A percentile compares a stretch with the other conserved stretches of the same genome.
phyloP scores from a whole-genome alignment of 2,329 filamentous ascomycete species.

The Daldinia sp. region DNA sequence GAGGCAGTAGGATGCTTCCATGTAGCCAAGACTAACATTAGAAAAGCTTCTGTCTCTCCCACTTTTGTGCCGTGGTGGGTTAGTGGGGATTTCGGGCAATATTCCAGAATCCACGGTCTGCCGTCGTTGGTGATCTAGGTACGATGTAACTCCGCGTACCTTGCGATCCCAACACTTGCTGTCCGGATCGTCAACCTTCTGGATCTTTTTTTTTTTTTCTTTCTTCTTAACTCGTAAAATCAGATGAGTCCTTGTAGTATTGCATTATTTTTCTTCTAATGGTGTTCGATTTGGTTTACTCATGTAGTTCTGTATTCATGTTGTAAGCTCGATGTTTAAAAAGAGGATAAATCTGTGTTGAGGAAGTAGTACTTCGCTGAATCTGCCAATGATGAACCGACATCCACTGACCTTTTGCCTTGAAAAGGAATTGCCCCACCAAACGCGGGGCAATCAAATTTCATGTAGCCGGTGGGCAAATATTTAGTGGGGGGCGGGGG shows the following conservation, averaged over 20 bases:
- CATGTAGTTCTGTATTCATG: neutral
- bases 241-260: too few species aligned
- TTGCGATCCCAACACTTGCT: conserved; percentile 14
- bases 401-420: conserved; percentile 9
- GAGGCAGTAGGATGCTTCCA: conserved; percentile 25
- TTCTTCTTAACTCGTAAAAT: neutral
- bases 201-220: neutral
- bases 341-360: neutral
- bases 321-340: neutral
- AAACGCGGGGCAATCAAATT: conserved; percentile 38
- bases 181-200: neutral
- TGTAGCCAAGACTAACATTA: conserved; percentile 25
- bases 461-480: conserved; percentile 22
- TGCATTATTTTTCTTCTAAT: neutral
- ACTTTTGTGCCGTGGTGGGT: neutral
- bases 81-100: conserved; percentile 35
- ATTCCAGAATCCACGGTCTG: conserved; percentile 26
- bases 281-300: neutral
- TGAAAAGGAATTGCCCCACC: conserved; percentile 10
- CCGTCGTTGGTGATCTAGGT: conserved; percentile 20
- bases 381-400: conserved; percentile 35
- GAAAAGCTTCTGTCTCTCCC: conserved; percentile 26
- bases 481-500: conserved; percentile 22
- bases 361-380: conserved; percentile 9
- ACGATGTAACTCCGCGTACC: conserved; percentile 37